Evolutionary conservation across 495 filamentous ascomycete genomes (phyloP).

Genomic region (Sabuloglossum arenarium): DNA sequence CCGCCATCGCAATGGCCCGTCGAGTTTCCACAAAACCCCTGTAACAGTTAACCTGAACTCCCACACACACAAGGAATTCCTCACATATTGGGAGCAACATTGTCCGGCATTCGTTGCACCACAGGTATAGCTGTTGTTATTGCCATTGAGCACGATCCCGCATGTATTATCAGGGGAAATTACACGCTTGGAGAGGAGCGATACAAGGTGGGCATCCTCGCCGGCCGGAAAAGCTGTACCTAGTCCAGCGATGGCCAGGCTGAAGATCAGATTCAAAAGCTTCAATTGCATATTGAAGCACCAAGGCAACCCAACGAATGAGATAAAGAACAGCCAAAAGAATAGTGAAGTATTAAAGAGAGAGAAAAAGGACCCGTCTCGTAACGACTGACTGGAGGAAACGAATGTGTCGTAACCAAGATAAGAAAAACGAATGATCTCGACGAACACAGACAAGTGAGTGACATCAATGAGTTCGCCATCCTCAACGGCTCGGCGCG

Average conservation of each 20-base stretch:
- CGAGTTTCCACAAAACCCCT: background rate
- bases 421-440: no score
- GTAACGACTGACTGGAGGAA: no score
- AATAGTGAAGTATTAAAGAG: no score
- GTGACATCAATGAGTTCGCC: no score
- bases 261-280: background rate
- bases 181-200: slow-evolving; percentile 5
- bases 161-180: slow-evolving; percentile 22
- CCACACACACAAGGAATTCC: background rate
- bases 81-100: slow-evolving; percentile 15
- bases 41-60: background rate
- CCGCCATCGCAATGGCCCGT: background rate
- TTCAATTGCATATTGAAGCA: background rate
- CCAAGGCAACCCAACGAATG: background rate
- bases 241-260: background rate
- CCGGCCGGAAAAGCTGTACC: background rate
- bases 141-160: slow-evolving; percentile 14
- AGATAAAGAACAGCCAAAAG: no score
- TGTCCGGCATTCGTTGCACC: slow-evolving; percentile 4
- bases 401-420: no score
- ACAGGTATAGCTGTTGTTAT: slow-evolving; percentile 10
- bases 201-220: background rate
- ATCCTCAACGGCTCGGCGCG: no score
- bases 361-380: no score
- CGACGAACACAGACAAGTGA: no score